Conservation (phyloP, 306 rosid species). For the Trifolium repens region DNA sequence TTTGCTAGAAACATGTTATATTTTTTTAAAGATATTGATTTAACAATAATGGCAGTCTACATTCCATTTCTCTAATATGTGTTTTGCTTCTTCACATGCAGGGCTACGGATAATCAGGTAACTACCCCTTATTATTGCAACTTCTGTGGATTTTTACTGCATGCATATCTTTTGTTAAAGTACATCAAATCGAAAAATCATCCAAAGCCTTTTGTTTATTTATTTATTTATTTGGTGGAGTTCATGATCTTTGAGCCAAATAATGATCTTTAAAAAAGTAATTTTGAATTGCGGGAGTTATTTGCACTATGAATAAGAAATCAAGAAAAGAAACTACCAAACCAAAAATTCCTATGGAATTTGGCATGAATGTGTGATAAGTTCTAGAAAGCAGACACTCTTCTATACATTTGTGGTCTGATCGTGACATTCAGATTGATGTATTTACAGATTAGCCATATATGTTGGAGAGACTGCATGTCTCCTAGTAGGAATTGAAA, state of each 20-base stretch:
- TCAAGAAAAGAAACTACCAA: neutral
- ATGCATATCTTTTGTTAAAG: neutral
- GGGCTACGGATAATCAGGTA: slow-evolving; percentile 98
- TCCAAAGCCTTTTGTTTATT: slow-evolving; percentile 1
- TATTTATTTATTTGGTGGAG: slow-evolving; percentile 13
- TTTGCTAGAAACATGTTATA: neutral
- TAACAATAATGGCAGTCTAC: slow-evolving; percentile 12
- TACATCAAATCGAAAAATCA: slow-evolving; percentile 21
- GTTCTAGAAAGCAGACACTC: slow-evolving; percentile 23
- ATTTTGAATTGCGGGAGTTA: neutral
- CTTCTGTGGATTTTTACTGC: slow-evolving; percentile 5
- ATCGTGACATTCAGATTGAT: slow-evolving; percentile 19
- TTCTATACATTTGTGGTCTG: slow-evolving; percentile 22
- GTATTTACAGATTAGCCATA: slow-evolving; percentile 33
- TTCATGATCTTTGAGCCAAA: slow-evolving; percentile 28
- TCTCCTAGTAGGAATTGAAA: neutral
- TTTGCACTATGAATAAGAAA: slow-evolving; percentile 18
- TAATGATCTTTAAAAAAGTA: slow-evolving; percentile 3
- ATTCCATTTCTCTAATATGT: slow-evolving; percentile 45
- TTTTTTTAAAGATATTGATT: neutral
- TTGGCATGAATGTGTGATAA: slow-evolving; percentile 9
- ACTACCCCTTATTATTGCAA: slow-evolving; percentile 29
- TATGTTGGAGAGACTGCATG: slow-evolving; percentile 4
- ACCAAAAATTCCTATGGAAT: neutral
- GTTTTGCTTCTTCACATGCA: slow-evolving; percentile 53